A percentile compares a stretch with the other conserved stretches of the same genome.
phyloP scores from a whole-genome alignment of 164 flowering plant genomes.

The Liriodendron chinense region DNA sequence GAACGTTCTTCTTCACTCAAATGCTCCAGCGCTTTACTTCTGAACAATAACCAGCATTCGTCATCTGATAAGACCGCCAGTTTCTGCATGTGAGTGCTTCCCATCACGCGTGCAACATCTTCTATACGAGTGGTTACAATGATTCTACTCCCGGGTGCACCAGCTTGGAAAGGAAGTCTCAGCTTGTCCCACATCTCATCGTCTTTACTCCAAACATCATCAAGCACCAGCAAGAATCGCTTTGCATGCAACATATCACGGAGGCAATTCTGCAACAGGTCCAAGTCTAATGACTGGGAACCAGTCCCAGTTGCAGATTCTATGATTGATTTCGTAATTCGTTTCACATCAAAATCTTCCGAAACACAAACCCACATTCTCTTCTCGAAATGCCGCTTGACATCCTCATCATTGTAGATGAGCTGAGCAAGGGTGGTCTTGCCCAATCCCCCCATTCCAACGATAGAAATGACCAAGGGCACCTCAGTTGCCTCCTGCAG shows the following conservation, averaged over 20 bases:
- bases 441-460: background rate
- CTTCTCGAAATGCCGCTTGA: background rate
- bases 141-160: background rate
- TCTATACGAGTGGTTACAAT: background rate
- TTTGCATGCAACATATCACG: background rate
- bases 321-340: background rate
- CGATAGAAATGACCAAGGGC: background rate
- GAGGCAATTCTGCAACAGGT: background rate
- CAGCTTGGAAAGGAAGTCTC: background rate
- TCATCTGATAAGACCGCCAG: background rate
- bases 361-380: constrained; percentile 9
- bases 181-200: background rate
- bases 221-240: background rate
- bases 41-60: background rate
- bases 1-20: background rate
- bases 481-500: no score
- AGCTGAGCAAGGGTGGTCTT: constrained; percentile 2
- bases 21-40: background rate
- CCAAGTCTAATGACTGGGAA: background rate
- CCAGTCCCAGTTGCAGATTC: background rate
- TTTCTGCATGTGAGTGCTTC: background rate
- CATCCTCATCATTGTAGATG: background rate
- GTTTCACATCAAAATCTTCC: constrained; percentile 1
- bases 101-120: background rate
- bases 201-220: background rate